Conservation (phyloP, 106 monocot genomes). For the Acanthochlamys bracteata region DNA sequence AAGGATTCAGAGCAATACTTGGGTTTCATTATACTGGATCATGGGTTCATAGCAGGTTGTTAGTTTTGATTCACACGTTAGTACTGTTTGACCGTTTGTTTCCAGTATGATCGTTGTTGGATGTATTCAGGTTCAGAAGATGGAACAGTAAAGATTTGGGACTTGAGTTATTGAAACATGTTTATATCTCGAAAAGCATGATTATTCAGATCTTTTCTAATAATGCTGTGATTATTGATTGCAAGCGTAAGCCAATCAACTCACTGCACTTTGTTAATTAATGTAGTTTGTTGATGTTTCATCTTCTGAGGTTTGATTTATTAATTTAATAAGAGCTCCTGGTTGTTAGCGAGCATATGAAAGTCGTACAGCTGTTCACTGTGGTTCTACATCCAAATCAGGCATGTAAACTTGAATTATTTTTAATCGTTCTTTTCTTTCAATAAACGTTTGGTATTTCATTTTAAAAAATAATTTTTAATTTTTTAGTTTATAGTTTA, state of each 20-base stretch:
- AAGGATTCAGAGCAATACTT: too few relatives aligned
- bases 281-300: not conserved
- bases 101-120: constrained; percentile 97
- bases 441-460: too few relatives aligned
- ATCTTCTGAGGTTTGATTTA: not conserved
- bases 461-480: too few relatives aligned
- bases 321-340: constrained; percentile 41
- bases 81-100: constrained; percentile 96
- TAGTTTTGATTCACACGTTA: constrained; percentile 88
- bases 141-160: constrained; percentile 96
- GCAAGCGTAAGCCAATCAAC: too few relatives aligned
- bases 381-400: constrained; percentile 98
- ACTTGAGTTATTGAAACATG: constrained; percentile 58
- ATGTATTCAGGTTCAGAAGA: constrained; percentile 99
- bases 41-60: constrained; percentile 27
- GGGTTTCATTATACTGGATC: not conserved
- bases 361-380: constrained; percentile 95
- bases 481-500: too few relatives aligned
- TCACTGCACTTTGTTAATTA: too few relatives aligned
- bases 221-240: too few relatives aligned
- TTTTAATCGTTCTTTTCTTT: too few relatives aligned
- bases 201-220: too few relatives aligned
- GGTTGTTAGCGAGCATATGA: constrained; percentile 92
- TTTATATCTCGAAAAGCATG: not conserved
- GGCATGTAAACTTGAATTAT: constrained; percentile 19